phyloP scores from a whole-genome alignment of 495 filamentous ascomycete genomes.

The Penicillium parvum region DNA sequence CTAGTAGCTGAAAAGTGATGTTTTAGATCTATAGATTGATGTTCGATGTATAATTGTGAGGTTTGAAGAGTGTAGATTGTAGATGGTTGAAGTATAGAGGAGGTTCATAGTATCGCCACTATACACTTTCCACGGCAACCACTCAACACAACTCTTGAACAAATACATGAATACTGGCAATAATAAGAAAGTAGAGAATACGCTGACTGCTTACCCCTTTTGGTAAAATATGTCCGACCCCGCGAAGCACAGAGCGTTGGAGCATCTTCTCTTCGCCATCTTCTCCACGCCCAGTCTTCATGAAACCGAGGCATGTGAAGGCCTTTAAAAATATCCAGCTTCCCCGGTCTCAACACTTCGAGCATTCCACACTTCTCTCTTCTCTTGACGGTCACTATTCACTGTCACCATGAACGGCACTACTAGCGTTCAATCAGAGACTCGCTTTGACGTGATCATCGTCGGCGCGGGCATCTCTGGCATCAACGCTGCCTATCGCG shows the following conservation, averaged over 20 bases:
- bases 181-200: too few species aligned
- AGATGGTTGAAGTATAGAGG: too few species aligned
- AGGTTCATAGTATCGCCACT: too few species aligned
- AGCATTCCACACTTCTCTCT: neutral
- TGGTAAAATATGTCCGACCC: neutral
- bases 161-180: neutral
- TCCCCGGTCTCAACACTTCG: neutral
- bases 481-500: conserved; percentile 67
- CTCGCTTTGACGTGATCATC: conserved; percentile 58
- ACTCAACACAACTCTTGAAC: too few species aligned
- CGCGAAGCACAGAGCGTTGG: neutral
- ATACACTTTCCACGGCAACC: too few species aligned
- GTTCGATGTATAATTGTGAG: too few species aligned
- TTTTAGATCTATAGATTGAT: too few species aligned
- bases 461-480: conserved; percentile 72
- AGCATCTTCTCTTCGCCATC: neutral
- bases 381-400: neutral
- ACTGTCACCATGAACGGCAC: conserved; percentile 24
- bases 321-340: neutral
- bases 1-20: too few species aligned
- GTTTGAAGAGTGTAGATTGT: too few species aligned
- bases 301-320: conserved; percentile 35
- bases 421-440: conserved; percentile 13
- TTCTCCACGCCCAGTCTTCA: neutral
- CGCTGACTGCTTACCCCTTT: too few species aligned